Percentiles rank a stretch among this genome's conserved stretches.
Conservation (phyloP, 1,139 yeast genomes). For the Geotrichum aggregatum region DNA sequence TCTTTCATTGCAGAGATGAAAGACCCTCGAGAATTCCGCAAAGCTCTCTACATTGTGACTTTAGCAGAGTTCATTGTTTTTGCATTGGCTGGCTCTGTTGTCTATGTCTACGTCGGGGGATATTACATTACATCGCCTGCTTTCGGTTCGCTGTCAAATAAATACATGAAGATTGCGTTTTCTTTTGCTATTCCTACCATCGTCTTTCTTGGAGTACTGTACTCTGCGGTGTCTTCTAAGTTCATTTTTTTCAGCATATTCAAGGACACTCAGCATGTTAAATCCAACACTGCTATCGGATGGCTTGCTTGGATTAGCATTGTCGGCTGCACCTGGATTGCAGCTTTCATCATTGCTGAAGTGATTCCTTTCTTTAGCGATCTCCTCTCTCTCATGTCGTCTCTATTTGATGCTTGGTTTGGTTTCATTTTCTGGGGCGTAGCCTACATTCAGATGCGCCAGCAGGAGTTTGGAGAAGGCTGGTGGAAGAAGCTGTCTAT, state of each 20-base stretch:
- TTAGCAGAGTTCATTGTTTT: slow-evolving; percentile 48
- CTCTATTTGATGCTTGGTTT: slow-evolving; percentile 62
- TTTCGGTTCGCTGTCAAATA: slow-evolving; percentile 49
- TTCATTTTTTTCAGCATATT: slow-evolving; percentile 49
- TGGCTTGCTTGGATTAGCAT: slow-evolving; percentile 52
- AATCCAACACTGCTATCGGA: slow-evolving; percentile 48
- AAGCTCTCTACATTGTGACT: slow-evolving; percentile 53
- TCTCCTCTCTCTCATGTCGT: slow-evolving; percentile 54
- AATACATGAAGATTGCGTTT: slow-evolving; percentile 52
- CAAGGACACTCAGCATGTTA: slow-evolving; percentile 45
- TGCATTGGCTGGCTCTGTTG: slow-evolving; percentile 52
- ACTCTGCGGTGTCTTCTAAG: slow-evolving; percentile 53
- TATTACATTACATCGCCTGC: slow-evolving; percentile 57
- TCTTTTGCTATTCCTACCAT: slow-evolving; percentile 59
- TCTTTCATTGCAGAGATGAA: slow-evolving; percentile 60
- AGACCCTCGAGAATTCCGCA: slow-evolving; percentile 53
- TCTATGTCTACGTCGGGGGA: slow-evolving; percentile 56
- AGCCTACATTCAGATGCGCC: slow-evolving; percentile 45
- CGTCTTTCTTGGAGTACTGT: slow-evolving; percentile 53
- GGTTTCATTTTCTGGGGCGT: slow-evolving; percentile 64
- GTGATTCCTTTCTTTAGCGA: slow-evolving; percentile 62
- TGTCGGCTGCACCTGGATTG: slow-evolving; percentile 46
- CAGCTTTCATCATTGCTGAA: slow-evolving; percentile 56
- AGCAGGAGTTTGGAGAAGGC: slow-evolving; percentile 31
- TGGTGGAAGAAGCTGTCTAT: slow-evolving; percentile 33